phyloP scores from a whole-genome alignment of 1,284 basidiomycete species.

The Ganoderma sp. region DNA sequence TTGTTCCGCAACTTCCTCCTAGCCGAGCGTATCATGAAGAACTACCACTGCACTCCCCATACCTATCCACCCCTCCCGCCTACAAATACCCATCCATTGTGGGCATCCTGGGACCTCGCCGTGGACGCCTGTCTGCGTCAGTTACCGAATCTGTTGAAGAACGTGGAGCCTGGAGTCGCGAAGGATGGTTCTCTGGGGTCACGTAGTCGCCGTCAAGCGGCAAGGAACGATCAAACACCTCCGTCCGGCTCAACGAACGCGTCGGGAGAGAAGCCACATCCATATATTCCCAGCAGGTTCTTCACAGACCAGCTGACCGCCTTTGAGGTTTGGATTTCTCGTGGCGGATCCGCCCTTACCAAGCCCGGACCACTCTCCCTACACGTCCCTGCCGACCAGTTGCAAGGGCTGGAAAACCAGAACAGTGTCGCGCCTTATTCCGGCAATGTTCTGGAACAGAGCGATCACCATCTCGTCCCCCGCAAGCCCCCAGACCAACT shows the following conservation, averaged over 20 bases:
- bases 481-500: slow-evolving; percentile 95
- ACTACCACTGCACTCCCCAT: slow-evolving; percentile 96
- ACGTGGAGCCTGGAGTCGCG: slow-evolving; percentile 49
- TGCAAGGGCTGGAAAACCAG: slow-evolving; percentile 30
- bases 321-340: slow-evolving; percentile 97
- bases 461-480: slow-evolving; percentile 71
- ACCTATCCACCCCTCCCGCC: slow-evolving; percentile 91
- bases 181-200: slow-evolving; percentile 43
- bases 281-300: slow-evolving; percentile 90
- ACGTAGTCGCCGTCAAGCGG: slow-evolving; percentile 38
- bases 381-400: slow-evolving; percentile 49
- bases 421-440: slow-evolving; percentile 25
- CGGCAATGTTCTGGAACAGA: slow-evolving; percentile 27
- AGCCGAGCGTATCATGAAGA: slow-evolving; percentile 98
- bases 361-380: slow-evolving; percentile 76
- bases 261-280: slow-evolving; percentile 56
- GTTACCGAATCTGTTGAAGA: slow-evolving; percentile 85
- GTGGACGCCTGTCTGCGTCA: slow-evolving; percentile 96
- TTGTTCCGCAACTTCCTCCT: slow-evolving; percentile 97
- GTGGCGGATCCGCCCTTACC: slow-evolving; percentile 84
- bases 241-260: slow-evolving; percentile 41
- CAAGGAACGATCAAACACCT: slow-evolving; percentile 33
- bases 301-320: slow-evolving; percentile 97
- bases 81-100: slow-evolving; percentile 94
- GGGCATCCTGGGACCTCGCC: slow-evolving; percentile 98